Conservation (phyloP, 805 yeast species). For the Starmerella vitae region DNA sequence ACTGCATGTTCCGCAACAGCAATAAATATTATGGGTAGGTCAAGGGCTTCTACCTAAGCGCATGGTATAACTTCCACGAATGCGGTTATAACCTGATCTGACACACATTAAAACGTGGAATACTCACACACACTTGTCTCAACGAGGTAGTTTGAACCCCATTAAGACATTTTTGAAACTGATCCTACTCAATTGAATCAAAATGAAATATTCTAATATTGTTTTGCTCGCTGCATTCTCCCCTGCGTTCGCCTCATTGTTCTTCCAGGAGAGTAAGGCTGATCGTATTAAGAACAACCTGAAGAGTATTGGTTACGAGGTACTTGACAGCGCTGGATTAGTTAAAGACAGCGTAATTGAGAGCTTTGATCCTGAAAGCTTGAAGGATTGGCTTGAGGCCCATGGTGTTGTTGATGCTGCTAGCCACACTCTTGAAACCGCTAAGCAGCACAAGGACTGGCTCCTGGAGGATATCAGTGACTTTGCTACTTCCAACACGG, state of each 20-base stretch:
- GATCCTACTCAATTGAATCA: too few species aligned
- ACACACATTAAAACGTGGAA: too few species aligned
- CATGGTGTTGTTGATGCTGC: constrained; percentile 25
- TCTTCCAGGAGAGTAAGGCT: constrained; percentile 15
- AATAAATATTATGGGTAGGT: too few species aligned
- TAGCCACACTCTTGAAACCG: constrained; percentile 21
- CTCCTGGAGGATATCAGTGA: constrained; percentile 23
- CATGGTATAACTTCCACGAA: too few species aligned
- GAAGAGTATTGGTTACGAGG: constrained; percentile 25
- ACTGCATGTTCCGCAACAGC: too few species aligned
- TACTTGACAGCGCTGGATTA: constrained; percentile 29
- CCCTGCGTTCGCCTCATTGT: constrained; percentile 11
- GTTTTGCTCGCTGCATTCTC: neutral
- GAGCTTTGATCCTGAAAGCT: constrained; percentile 32
- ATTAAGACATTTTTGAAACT: too few species aligned
- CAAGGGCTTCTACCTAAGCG: too few species aligned
- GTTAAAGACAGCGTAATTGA: constrained; percentile 30
- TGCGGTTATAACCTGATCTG: too few species aligned
- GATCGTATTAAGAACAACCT: constrained; percentile 25
- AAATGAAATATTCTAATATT: constrained; percentile 3
- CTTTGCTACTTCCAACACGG: constrained; percentile 13
- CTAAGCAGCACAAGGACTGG: constrained; percentile 25
- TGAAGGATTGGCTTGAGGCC: constrained; percentile 33
- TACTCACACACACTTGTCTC: too few species aligned
- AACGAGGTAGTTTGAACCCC: too few species aligned